Evolutionary conservation across 2,329 filamentous ascomycete genomes (phyloP).

Genomic region (Balansia obtecta): DNA sequence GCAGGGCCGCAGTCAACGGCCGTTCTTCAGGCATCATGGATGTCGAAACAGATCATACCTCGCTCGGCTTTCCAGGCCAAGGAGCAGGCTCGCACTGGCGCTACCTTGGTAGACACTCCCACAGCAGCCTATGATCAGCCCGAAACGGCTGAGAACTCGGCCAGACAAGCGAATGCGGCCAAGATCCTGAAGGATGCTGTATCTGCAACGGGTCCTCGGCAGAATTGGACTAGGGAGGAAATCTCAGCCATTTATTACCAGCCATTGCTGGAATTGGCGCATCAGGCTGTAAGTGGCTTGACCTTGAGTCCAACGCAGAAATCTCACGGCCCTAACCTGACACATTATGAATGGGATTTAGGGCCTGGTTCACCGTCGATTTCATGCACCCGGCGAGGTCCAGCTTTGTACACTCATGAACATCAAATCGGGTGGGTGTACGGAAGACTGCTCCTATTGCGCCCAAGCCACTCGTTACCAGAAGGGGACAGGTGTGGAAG

Average conservation of each 20-base stretch:
- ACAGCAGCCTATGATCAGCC: constrained; percentile 4
- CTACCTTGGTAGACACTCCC: constrained; percentile 9
- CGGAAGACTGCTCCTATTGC: constrained; percentile 88
- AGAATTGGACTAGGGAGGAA: constrained; percentile 71
- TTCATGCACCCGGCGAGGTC: constrained; percentile 72
- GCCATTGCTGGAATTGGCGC: constrained; percentile 66
- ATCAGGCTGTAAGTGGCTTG: constrained; percentile 48
- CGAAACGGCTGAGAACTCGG: constrained; percentile 2
- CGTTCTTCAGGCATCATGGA: constrained; percentile 4
- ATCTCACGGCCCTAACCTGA: constrained; percentile 5
- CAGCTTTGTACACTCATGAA: constrained; percentile 94
- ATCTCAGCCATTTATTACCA: constrained; percentile 72
- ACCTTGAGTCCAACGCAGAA: background rate
- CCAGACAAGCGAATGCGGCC: constrained; percentile 11
- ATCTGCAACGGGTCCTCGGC: constrained; percentile 47
- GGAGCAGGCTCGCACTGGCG: constrained; percentile 5
- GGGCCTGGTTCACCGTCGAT: constrained; percentile 69
- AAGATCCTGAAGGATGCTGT: constrained; percentile 39
- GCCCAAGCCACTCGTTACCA: constrained; percentile 75
- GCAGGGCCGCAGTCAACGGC: constrained; percentile 2
- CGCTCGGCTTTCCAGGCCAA: background rate
- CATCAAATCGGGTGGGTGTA: constrained; percentile 90
- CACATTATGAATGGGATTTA: constrained; percentile 20
- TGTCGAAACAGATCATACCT: background rate
- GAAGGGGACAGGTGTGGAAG: constrained; percentile 64